Percentiles rank a stretch among this genome's conserved stretches.
Evolutionary conservation across 768 basidiomycete species (phyloP).

Genomic region (Trametes meyenii): DNA sequence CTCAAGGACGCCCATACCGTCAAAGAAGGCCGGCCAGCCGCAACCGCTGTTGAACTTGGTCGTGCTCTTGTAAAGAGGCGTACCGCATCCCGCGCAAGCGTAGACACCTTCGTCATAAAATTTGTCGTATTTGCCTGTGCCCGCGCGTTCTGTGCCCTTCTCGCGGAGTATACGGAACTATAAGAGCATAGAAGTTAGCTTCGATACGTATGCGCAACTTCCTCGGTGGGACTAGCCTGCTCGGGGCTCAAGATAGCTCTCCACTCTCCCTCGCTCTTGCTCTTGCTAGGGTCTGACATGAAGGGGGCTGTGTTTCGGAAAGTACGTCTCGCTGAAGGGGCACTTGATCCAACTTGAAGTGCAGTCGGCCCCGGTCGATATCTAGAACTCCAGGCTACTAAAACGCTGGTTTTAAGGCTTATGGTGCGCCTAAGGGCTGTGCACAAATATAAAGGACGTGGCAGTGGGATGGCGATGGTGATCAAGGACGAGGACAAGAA

Average conservation of each 20-base stretch:
- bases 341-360: background rate
- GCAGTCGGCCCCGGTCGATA: background rate
- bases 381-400: background rate
- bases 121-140: conserved; percentile 82
- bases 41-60: conserved; percentile 94
- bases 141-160: conserved; percentile 84
- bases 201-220: background rate
- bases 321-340: background rate
- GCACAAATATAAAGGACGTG: background rate
- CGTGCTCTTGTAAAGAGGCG: conserved; percentile 83
- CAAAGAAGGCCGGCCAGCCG: conserved; percentile 98
- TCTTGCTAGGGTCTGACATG: conserved; percentile 32
- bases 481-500: conserved; percentile 4
- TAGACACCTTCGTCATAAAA: conserved; percentile 69
- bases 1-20: conserved; percentile 50
- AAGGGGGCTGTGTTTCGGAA: conserved; percentile 7
- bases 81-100: conserved; percentile 75
- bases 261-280: conserved; percentile 81
- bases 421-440: background rate
- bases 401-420: background rate
- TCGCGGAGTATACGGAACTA: conserved; percentile 85
- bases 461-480: conserved; percentile 3
- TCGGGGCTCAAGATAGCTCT: conserved; percentile 75
- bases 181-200: background rate
- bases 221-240: conserved; percentile 58